phyloP scores from a whole-genome alignment of 2,329 filamentous ascomycete species.

The Sporothrix inflata region DNA sequence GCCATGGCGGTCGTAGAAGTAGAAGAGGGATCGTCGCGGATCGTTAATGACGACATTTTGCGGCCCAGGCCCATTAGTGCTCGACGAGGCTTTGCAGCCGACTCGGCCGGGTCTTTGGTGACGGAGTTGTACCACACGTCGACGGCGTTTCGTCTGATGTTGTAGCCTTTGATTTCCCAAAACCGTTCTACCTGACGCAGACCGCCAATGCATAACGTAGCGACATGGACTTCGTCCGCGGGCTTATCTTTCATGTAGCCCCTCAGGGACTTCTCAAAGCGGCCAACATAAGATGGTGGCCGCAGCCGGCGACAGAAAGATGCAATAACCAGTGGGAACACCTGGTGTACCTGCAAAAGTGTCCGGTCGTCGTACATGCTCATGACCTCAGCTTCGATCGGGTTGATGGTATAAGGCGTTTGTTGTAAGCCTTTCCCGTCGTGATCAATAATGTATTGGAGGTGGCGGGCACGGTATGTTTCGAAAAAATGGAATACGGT shows the following conservation, averaged over 20 bases:
- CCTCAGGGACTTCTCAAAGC: constrained; percentile 63
- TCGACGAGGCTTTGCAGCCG: constrained; percentile 54
- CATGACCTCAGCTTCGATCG: constrained; percentile 65
- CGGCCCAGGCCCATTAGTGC: constrained; percentile 58
- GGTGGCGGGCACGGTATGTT: constrained; percentile 62
- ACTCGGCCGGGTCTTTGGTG: constrained; percentile 49
- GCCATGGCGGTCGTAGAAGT: background rate
- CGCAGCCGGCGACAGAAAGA: constrained; percentile 65
- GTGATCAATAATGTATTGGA: constrained; percentile 59
- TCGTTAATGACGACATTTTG: constrained; percentile 56
- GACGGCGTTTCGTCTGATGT: constrained; percentile 60
- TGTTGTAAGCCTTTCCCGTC: constrained; percentile 54
- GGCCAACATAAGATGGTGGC: constrained; percentile 66
- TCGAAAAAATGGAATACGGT: constrained; percentile 71
- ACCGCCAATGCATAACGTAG: constrained; percentile 63
- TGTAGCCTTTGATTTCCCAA: constrained; percentile 70
- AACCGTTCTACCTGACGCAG: constrained; percentile 65
- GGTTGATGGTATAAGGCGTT: constrained; percentile 63
- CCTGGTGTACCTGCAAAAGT: constrained; percentile 64
- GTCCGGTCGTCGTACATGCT: constrained; percentile 67
- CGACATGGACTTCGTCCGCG: constrained; percentile 63
- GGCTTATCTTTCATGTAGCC: constrained; percentile 67
- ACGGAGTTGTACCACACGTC: constrained; percentile 63
- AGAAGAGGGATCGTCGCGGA: constrained; percentile 40
- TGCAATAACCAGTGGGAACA: constrained; percentile 66